These are phyloP conservation scores for Hamamelis virginiana DNA, from an alignment of 164 flowering plant genomes.

Conservation along the genomic window DNA sequence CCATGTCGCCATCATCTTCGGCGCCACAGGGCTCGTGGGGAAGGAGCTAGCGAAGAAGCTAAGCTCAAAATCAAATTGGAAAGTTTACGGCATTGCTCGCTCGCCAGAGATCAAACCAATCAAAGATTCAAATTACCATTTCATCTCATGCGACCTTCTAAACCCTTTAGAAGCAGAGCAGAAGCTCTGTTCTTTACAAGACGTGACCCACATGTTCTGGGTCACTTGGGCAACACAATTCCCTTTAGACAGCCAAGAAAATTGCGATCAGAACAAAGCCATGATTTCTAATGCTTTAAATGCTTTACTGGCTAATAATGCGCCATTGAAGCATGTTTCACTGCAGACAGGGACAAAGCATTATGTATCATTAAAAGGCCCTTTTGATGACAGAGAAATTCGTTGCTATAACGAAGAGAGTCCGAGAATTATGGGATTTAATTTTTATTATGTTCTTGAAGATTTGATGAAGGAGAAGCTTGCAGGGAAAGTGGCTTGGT, in stretches of 20 bases:
- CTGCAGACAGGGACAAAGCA: slow-evolving; percentile 90
- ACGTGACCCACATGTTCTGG: slow-evolving; percentile 83
- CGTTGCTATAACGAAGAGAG: slow-evolving; percentile 51
- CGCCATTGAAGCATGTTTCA: slow-evolving; percentile 61
- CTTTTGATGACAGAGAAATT: slow-evolving; percentile 3
- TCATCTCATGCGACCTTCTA: slow-evolving; percentile 78
- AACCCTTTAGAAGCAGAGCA: slow-evolving; percentile 39
- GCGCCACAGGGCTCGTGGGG: slow-evolving; percentile 86
- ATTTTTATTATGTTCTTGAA: slow-evolving; percentile 75
- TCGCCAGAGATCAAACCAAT: slow-evolving; percentile 22
- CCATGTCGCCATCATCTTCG: slow-evolving; percentile 67
- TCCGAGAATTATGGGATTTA: slow-evolving; percentile 40
- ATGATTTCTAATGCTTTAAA: slow-evolving; percentile 74
- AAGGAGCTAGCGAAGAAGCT: slow-evolving; percentile 60
- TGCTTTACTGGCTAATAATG: slow-evolving; percentile 33
- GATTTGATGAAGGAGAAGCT: slow-evolving; percentile 65
- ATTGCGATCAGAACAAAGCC: slow-evolving; percentile 59
- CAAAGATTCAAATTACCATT: slow-evolving; percentile 33
- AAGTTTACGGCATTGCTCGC: slow-evolving; percentile 75
- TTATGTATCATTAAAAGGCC: slow-evolving; percentile 47
- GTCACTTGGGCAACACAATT: slow-evolving; percentile 78
- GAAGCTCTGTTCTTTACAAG: slow-evolving; percentile 48
- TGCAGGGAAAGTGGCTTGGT: slow-evolving; percentile 46
- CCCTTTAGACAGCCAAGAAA: slow-evolving; percentile 47
- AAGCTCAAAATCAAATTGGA: slow-evolving; percentile 41